These are phyloP conservation scores for Drechslerella dactyloides DNA, from an alignment of 2,329 filamentous ascomycete species.

Conservation along the genomic window DNA sequence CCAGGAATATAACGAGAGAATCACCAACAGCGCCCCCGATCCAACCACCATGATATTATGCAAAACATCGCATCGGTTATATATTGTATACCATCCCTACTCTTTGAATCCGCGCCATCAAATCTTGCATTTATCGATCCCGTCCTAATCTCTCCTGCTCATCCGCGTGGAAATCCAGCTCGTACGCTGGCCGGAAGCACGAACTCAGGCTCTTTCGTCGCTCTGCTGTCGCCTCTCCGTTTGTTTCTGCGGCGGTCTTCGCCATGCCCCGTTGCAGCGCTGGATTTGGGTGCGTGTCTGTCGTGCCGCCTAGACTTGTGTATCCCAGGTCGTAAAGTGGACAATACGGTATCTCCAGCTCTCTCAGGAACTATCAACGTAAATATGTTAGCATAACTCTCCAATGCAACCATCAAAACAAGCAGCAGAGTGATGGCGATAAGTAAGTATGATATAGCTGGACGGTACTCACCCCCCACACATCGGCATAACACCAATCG, in stretches of 20 bases:
- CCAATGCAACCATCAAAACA: constrained; percentile 36
- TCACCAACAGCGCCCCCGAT: too few species aligned
- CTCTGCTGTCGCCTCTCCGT: constrained; percentile 56
- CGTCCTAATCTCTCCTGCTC: constrained; percentile 79
- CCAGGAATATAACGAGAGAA: too few species aligned
- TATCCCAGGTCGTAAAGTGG: constrained; percentile 85
- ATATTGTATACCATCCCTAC: too few species aligned
- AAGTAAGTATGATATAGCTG: too few species aligned
- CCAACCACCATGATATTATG: too few species aligned
- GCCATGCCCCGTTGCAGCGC: constrained; percentile 62
- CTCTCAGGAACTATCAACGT: constrained; percentile 72
- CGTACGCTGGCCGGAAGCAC: constrained; percentile 74
- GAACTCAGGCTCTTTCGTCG: constrained; percentile 55
- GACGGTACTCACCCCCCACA: constrained; percentile 78
- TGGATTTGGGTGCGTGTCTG: constrained; percentile 89
- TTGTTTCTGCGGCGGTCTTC: constrained; percentile 49
- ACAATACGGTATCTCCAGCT: constrained; percentile 82
- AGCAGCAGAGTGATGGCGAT: constrained; percentile 16
- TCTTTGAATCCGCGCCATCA: too few species aligned
- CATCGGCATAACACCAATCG: constrained; percentile 95
- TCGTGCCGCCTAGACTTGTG: constrained; percentile 87
- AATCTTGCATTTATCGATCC: constrained; percentile 59
- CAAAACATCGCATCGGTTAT: too few species aligned
- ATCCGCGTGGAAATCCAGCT: constrained; percentile 74
- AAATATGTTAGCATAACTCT: constrained; percentile 29